phyloP scores from a whole-genome alignment of 2,329 filamentous ascomycete species.

The Epichloe uncinata region DNA sequence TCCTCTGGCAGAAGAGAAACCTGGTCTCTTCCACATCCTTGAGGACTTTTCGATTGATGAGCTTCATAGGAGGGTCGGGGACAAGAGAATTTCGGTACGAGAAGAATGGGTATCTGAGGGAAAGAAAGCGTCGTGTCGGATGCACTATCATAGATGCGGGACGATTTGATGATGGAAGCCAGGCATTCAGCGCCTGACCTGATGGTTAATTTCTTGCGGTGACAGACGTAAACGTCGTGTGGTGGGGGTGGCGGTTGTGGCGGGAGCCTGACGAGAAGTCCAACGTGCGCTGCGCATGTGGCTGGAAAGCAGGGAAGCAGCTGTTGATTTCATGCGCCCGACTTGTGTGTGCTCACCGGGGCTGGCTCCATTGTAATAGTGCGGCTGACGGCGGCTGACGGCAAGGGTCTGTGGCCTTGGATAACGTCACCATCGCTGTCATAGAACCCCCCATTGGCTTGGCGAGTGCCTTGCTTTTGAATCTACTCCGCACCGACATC shows the following conservation, averaged over 20 bases:
- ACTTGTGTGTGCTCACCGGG: background rate
- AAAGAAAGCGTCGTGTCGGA: background rate
- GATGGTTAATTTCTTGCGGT: background rate
- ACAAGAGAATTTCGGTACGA: background rate
- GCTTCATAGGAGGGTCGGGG: slow-evolving; percentile 23
- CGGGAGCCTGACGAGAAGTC: background rate
- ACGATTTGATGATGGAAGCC: background rate
- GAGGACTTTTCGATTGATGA: slow-evolving; percentile 24
- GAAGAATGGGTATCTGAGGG: background rate
- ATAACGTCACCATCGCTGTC: too few relatives aligned
- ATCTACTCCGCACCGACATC: too few relatives aligned
- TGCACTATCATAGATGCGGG: background rate
- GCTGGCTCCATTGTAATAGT: too few relatives aligned
- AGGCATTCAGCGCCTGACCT: background rate
- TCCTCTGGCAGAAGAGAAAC: slow-evolving; percentile 31
- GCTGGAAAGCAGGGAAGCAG: too few relatives aligned
- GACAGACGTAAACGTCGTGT: background rate
- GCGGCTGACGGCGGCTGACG: background rate
- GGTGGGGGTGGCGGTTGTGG: slow-evolving; percentile 7
- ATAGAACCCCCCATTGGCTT: too few relatives aligned
- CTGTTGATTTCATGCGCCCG: too few relatives aligned
- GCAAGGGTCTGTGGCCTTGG: background rate
- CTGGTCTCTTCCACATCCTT: slow-evolving; percentile 26
- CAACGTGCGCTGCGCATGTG: background rate
- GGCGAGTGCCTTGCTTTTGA: too few relatives aligned